Base-by-base conservation (phyloP, 768 basidiomycete genomes). In the Fomitopsis pulvina region DNA sequence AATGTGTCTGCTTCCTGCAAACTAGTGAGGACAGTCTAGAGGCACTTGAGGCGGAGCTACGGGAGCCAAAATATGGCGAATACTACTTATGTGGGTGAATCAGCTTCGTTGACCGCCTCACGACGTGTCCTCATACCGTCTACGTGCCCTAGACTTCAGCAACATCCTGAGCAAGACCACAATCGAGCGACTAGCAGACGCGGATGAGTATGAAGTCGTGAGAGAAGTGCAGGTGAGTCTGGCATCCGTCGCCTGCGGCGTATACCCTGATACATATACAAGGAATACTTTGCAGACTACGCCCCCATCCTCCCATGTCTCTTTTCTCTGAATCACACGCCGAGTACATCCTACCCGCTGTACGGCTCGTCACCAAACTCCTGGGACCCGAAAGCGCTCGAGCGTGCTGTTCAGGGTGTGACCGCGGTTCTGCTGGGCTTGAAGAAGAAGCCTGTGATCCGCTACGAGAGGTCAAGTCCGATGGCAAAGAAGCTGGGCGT, bases 221-320 rank as follows among this genome's bases (percentile, higher is more conserved):
- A 81, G 83, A 48, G 96, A 99, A 71, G 89, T 99, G 1, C 96
- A 99, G 80, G 94, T 94, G 60, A 52, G 76, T 55, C 27, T 20
- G 37, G 14, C 22, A 25, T 32, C 42, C 20, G 34, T 41, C 38
- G 4, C 26, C 41, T 10, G 29, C 30, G 42, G 38, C 38, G 29
- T 50, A 39, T 43, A 25, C 20, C 47, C 54, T 56, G 50, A 60
- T 52, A 46, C 26, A 50, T 50, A 40, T 51, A 38, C 52, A 72
- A 92, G 93, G 96, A 99, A 79, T 92, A 92, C 71, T 99, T 97
- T 66, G 93, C 92, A 56, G 96, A 99, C 67, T 98, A 93, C 59
- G 79, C 90, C 1, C 92, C 95, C 0, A 73, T 97, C 40, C 71
- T 92, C 2, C 85, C 92, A 1, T 87, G 76, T 34, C 71, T 98